Evolutionary conservation across 176 grass and related monocot genomes (phyloP).

Genomic region (Lolium rigidum): DNA sequence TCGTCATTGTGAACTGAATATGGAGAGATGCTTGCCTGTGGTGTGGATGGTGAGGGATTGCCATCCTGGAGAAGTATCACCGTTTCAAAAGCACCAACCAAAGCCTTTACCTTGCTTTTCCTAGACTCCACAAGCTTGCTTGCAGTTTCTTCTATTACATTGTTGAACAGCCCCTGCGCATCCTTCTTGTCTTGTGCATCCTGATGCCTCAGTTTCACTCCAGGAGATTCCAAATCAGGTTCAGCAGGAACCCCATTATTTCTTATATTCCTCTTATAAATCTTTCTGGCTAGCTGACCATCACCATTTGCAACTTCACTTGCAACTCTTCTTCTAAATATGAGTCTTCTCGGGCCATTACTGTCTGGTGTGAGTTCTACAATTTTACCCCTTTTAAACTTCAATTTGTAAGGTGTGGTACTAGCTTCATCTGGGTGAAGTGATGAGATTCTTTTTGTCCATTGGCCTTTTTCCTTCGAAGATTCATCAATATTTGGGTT

Average conservation of each 20-base stretch:
- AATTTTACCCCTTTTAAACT: slow-evolving; percentile 83
- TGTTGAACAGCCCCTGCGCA: slow-evolving; percentile 85
- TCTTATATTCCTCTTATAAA: slow-evolving; percentile 59
- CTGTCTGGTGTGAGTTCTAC: slow-evolving; percentile 68
- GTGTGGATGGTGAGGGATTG: slow-evolving; percentile 59
- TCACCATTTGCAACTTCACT: slow-evolving; percentile 45
- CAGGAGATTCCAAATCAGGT: slow-evolving; percentile 50
- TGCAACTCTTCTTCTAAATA: slow-evolving; percentile 74
- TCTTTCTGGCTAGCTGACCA: slow-evolving; percentile 46
- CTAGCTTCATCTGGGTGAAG: slow-evolving; percentile 50
- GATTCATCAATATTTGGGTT: slow-evolving; percentile 36
- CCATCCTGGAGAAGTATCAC: slow-evolving; percentile 95
- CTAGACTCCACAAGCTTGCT: slow-evolving; percentile 87
- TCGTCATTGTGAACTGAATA: slow-evolving; percentile 36
- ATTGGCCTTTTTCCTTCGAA: slow-evolving; percentile 40
- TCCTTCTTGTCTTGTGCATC: slow-evolving; percentile 83
- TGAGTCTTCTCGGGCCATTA: slow-evolving; percentile 66
- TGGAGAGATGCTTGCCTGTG: slow-evolving; percentile 44
- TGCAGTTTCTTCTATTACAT: slow-evolving; percentile 96
- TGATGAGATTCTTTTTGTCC: slow-evolving; percentile 43
- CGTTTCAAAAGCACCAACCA: slow-evolving; percentile 95
- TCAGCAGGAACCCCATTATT: slow-evolving; percentile 31
- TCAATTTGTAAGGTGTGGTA: slow-evolving; percentile 71
- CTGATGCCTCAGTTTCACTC: slow-evolving; percentile 74
- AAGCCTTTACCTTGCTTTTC: slow-evolving; percentile 97